Conservation (phyloP, 371 early-diverging fungal species). For the Fennellomyces sp. region DNA sequence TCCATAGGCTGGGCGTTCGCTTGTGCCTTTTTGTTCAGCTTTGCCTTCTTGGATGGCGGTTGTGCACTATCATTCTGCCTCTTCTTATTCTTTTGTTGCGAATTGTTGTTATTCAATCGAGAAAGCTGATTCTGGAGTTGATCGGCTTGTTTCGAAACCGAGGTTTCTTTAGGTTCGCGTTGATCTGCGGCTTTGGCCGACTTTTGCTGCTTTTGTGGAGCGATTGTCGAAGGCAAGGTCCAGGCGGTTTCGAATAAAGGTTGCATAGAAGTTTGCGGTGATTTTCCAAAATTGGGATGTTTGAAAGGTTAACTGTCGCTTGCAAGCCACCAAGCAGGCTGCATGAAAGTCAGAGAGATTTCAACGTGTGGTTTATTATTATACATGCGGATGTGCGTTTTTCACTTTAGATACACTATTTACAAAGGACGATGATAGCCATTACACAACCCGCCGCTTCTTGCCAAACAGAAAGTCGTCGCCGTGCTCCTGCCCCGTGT, state of each 20-base stretch:
- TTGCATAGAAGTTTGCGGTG: too few relatives aligned
- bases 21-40: background rate
- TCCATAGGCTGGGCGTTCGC: slow-evolving; percentile 2
- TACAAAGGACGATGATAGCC: background rate
- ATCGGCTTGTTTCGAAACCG: background rate
- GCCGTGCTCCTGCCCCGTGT: background rate
- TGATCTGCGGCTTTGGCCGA: background rate
- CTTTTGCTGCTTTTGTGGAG: background rate
- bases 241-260: background rate
- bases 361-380: too few relatives aligned
- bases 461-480: background rate
- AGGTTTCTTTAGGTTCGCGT: background rate
- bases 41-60: slow-evolving; percentile 10
- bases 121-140: background rate
- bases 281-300: too few relatives aligned
- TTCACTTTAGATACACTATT: too few relatives aligned
- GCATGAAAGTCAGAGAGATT: too few relatives aligned
- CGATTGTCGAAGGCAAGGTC: slow-evolving; percentile 2
- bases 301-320: too few relatives aligned
- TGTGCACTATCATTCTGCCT: slow-evolving; percentile 11
- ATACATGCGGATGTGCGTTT: too few relatives aligned
- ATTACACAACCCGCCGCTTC: slow-evolving; percentile 1
- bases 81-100: slow-evolving; percentile 24
- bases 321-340: too few relatives aligned
- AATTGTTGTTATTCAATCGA: background rate